Base-by-base conservation (phyloP, 129 eudicot species). In the Daucus carota region DNA sequence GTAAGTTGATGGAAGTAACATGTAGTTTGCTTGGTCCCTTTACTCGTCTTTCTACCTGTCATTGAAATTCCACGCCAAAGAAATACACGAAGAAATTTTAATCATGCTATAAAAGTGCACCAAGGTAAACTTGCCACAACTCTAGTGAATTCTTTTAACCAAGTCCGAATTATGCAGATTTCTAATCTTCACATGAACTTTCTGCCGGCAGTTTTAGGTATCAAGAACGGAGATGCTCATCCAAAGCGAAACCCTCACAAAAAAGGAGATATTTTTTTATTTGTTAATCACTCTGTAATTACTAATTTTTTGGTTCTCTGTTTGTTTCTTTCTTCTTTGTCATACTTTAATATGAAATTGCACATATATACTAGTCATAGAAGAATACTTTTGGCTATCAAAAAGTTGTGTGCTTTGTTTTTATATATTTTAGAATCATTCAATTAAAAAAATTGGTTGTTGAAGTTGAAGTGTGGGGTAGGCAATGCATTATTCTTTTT, bases 1-100 rank as follows among this genome's bases (percentile, higher is more conserved):
- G 98, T 70, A 93, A 84, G 81, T 84, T 93, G 88, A 41, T 90
- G 84, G 98, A 93, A 83, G 84, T 89, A 81, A 87, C 92, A 79
- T 93, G 98, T 73, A 73, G 80, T 75, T 75, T 90, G 82, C 88
- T 90, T 78, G 90, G 85, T 75, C 80, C 86, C 47, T 86, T 92
- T 84, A 84, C 88, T 73, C 89, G 79, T 80, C 79, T 88, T 81
- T 63, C 75, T 79, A 80, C 83, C 72, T 86, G 90, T 82, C 77
- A 83, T 52, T 86, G 73, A 86, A 83, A 75, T 80, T 68, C 10
- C 10, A 40, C 36, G 22, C 26, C 17, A 68, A 44, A 40, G 57
- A 42, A 47, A 73, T 47, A 24, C 48, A 22, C 16, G 2, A n/a
- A 40, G 50, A 70, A 3, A 69, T 15, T 12, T 9, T 34, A 38